A percentile compares a stretch with the other conserved stretches of the same genome.
Evolutionary conservation across 2,329 filamentous ascomycete species (phyloP).

Genomic region (Trichophyton equinum): DNA sequence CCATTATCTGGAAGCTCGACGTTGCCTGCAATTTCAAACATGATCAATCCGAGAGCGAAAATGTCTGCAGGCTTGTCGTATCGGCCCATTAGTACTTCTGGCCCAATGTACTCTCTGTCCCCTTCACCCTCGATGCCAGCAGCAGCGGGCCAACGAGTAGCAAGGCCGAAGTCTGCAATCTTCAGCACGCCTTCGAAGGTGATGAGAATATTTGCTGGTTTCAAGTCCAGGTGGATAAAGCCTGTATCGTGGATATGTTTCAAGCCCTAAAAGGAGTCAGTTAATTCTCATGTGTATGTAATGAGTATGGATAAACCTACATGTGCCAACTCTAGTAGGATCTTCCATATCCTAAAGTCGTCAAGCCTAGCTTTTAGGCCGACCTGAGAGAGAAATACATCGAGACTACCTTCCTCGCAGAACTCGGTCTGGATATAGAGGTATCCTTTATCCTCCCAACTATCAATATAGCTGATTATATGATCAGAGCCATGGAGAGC

Average conservation of each 20-base stretch:
- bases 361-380: slow-evolving; percentile 78
- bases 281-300: slow-evolving; percentile 18
- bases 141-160: slow-evolving; percentile 63
- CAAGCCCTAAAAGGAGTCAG: slow-evolving; percentile 49
- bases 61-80: slow-evolving; percentile 88
- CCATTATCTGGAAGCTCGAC: slow-evolving; percentile 90
- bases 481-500: slow-evolving; percentile 71
- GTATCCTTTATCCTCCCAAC: slow-evolving; percentile 74
- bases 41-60: slow-evolving; percentile 86
- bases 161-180: slow-evolving; percentile 58
- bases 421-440: slow-evolving; percentile 97
- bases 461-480: slow-evolving; percentile 68
- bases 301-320: slow-evolving; percentile 41
- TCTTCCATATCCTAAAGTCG: slow-evolving; percentile 98
- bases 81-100: slow-evolving; percentile 74
- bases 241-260: slow-evolving; percentile 80
- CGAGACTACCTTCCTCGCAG: slow-evolving; percentile 85
- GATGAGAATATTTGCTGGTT: slow-evolving; percentile 54
- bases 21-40: slow-evolving; percentile 88
- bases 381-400: slow-evolving; percentile 69
- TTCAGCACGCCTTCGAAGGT: slow-evolving; percentile 55
- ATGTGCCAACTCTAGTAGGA: slow-evolving; percentile 70
- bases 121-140: slow-evolving; percentile 77
- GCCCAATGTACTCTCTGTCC: slow-evolving; percentile 90
- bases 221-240: slow-evolving; percentile 59